A percentile compares a stretch with the other conserved stretches of the same genome.
Conservation (phyloP, 352 stramenopile genomes). For the Pelagophyceae sp. region DNA sequence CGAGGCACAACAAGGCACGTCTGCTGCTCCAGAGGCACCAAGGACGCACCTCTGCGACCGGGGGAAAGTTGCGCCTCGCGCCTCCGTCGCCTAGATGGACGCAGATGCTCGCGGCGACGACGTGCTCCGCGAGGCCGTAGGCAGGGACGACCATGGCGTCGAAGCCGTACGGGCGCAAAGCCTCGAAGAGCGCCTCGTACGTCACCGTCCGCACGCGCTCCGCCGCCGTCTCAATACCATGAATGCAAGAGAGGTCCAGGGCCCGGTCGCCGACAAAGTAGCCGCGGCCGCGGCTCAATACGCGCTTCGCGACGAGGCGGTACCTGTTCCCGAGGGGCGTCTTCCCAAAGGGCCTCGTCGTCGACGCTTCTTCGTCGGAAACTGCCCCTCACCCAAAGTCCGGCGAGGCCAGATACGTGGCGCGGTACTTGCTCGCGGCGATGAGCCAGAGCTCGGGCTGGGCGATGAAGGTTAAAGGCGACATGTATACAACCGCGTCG, state of each 20-base stretch:
- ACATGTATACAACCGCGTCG: constrained; percentile 90
- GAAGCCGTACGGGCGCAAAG: not conserved
- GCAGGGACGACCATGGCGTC: not conserved
- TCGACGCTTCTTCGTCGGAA: too few relatives aligned
- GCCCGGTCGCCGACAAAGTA: not conserved
- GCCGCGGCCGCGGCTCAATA: too few relatives aligned
- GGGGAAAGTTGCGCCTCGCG: not conserved
- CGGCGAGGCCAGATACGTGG: not conserved
- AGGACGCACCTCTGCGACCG: not conserved
- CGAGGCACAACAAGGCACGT: too few relatives aligned
- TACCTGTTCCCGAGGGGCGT: too few relatives aligned
- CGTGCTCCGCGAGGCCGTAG: not conserved
- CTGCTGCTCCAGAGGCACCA: too few relatives aligned
- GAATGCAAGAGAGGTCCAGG: not conserved
- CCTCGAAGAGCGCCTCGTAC: not conserved
- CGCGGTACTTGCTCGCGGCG: constrained; percentile 48
- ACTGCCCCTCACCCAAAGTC: not conserved
- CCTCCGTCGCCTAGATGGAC: not conserved
- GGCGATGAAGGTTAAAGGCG: constrained; percentile 91
- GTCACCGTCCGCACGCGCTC: not conserved
- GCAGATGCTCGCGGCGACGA: not conserved
- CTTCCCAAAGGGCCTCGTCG: too few relatives aligned
- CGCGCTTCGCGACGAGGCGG: too few relatives aligned
- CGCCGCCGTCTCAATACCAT: not conserved
- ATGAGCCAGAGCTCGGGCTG: constrained; percentile 89